These are phyloP conservation scores for Xylaria sp. DNA, from an alignment of 2,329 filamentous ascomycete genomes.

Conservation along the genomic window DNA sequence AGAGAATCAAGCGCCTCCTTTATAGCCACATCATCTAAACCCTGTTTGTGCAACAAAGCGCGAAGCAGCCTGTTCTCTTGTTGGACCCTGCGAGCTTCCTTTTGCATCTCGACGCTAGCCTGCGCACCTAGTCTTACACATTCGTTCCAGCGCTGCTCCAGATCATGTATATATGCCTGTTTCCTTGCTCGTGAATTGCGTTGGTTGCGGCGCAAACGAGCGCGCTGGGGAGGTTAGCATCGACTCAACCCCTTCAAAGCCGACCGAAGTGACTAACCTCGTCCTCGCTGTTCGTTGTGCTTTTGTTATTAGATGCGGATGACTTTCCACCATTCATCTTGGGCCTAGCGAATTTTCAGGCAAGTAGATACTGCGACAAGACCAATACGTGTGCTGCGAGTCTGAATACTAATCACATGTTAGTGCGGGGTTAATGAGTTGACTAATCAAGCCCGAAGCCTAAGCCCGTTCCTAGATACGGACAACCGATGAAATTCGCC, in stretches of 20 bases:
- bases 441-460: conserved; percentile 1
- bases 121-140: conserved; percentile 25
- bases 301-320: not conserved
- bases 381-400: not conserved
- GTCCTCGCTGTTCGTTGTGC: not conserved
- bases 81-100: conserved; percentile 23
- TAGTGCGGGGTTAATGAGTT: not conserved
- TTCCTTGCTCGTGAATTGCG: conserved; percentile 29
- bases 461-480: not conserved
- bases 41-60: conserved; percentile 16
- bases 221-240: conserved; percentile 20
- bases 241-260: no score
- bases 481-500: not conserved
- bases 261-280: not conserved
- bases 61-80: conserved; percentile 27
- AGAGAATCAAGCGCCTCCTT: not conserved
- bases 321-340: conserved; percentile 3
- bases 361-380: not conserved
- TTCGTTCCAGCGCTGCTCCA: conserved; percentile 25
- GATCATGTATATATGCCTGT: conserved; percentile 28
- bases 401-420: not conserved
- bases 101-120: conserved; percentile 30
- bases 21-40: conserved; percentile 21
- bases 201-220: conserved; percentile 32
- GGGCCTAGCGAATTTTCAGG: not conserved